Percentiles rank a stretch among this genome's conserved stretches.
phyloP scores from a whole-genome alignment of 441 rosid species.

The Jatropha multifida region DNA sequence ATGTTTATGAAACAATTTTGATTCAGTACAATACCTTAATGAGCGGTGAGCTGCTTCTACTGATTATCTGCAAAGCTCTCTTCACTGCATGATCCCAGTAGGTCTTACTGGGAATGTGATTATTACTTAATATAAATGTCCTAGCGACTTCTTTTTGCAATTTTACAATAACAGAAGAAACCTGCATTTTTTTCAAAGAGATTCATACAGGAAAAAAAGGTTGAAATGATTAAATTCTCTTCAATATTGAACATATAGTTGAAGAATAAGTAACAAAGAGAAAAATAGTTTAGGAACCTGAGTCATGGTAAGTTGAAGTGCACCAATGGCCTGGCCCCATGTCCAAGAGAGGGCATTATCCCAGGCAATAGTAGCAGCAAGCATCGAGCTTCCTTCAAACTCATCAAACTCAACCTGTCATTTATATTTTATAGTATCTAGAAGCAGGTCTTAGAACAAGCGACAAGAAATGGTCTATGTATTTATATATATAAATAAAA shows the following conservation, averaged over 20 bases:
- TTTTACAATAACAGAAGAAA: constrained; percentile 48
- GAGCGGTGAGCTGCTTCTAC: constrained; percentile 55
- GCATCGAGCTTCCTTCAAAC: constrained; percentile 74
- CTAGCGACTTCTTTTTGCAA: constrained; percentile 43
- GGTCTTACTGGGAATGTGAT: constrained; percentile 44
- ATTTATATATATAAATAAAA: neutral
- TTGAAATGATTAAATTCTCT: neutral
- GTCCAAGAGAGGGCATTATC: constrained; percentile 71
- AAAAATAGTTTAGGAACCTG: constrained; percentile 38
- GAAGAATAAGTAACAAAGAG: neutral
- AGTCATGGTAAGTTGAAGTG: constrained; percentile 51
- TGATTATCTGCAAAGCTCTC: constrained; percentile 72
- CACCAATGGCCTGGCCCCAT: constrained; percentile 55
- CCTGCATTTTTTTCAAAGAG: constrained; percentile 34
- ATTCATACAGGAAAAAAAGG: neutral
- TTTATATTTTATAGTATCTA: constrained; percentile 26
- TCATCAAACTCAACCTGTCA: constrained; percentile 93
- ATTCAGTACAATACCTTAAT: constrained; percentile 45
- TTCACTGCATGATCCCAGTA: constrained; percentile 70
- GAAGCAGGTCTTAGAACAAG: constrained; percentile 33
- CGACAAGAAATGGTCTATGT: constrained; percentile 23
- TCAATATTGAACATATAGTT: neutral
- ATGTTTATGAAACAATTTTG: too few species aligned
- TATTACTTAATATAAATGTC: constrained; percentile 58
- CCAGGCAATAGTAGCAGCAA: constrained; percentile 87